These are phyloP conservation scores for Phytophthora colocasiae DNA, from an alignment of 352 stramenopile species.

Conservation along the genomic window DNA sequence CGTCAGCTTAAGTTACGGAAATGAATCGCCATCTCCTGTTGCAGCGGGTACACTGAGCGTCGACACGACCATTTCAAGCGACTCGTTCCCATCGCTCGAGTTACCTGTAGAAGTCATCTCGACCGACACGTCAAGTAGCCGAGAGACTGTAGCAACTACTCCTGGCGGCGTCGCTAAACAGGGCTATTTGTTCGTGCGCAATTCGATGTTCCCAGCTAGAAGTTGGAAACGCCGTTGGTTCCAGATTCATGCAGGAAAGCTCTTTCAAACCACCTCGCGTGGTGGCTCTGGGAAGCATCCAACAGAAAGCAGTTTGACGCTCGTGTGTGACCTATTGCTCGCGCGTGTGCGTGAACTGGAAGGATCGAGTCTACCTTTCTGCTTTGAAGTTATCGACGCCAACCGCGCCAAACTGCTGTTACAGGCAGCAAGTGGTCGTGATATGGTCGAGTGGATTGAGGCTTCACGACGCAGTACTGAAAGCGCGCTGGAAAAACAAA, in stretches of 20 bases:
- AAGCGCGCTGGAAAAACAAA: conserved; percentile 84
- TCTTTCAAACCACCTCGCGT: conserved; percentile 71
- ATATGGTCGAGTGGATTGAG: conserved; percentile 87
- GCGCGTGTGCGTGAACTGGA: conserved; percentile 75
- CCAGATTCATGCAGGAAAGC: conserved; percentile 86
- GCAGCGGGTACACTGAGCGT: conserved; percentile 15
- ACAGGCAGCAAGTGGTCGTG: conserved; percentile 73
- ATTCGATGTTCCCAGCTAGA: conserved; percentile 79
- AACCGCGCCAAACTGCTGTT: conserved; percentile 81
- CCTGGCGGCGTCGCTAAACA: conserved; percentile 67
- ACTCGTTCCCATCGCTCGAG: conserved; percentile 53
- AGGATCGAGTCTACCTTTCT: conserved; percentile 63
- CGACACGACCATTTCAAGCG: conserved; percentile 27
- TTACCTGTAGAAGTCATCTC: conserved; percentile 85
- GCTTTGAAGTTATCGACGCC: conserved; percentile 88
- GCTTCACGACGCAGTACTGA: conserved; percentile 81
- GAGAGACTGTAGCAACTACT: conserved; percentile 38
- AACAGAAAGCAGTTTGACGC: conserved; percentile 61
- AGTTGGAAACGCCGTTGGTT: conserved; percentile 91
- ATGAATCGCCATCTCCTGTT: conserved; percentile 21
- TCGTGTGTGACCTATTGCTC: conserved; percentile 87
- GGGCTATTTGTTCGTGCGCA: conserved; percentile 88
- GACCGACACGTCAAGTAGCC: conserved; percentile 64
- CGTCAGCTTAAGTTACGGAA: conserved; percentile 22
- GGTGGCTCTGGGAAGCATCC: conserved; percentile 62